A percentile compares a stretch with the other conserved stretches of the same genome.
These are phyloP conservation scores for Ceratocystis destructans DNA, from an alignment of 2,329 filamentous ascomycete species.

Conservation along the genomic window DNA sequence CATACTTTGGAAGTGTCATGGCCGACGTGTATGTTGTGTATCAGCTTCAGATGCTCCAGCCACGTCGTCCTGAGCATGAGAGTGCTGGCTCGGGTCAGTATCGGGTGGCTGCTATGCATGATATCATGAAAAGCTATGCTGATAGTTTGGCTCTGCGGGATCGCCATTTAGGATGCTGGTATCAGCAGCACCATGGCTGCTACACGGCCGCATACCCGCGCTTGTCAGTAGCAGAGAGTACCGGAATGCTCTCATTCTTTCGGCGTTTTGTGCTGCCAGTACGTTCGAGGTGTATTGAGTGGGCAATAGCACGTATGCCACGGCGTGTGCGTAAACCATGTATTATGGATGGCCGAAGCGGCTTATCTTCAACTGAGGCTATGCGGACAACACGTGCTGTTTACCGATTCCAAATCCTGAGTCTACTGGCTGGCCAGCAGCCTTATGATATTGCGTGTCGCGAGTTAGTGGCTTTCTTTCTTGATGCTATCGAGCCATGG, in stretches of 20 bases:
- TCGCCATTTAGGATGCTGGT: background rate
- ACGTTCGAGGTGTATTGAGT: conserved; percentile 2
- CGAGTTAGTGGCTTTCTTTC: conserved; percentile 3
- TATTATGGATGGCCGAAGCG: background rate
- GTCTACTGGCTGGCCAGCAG: conserved; percentile 5
- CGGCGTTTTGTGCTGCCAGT: conserved; percentile 13
- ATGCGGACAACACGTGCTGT: conserved; percentile 13
- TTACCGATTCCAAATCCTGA: conserved; percentile 17
- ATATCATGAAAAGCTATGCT: conserved; percentile 1
- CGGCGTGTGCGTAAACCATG: background rate
- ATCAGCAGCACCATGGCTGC: background rate
- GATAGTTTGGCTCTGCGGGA: background rate
- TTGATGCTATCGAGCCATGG: conserved; percentile 16
- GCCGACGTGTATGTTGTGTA: conserved; percentile 14
- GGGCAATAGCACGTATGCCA: conserved; percentile 13
- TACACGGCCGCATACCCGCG: background rate
- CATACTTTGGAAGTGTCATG: conserved; percentile 14
- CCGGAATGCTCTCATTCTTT: conserved; percentile 14
- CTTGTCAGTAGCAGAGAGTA: conserved; percentile 10
- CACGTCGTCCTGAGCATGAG: background rate
- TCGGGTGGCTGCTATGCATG: conserved; percentile 7
- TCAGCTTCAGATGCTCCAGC: conserved; percentile 16
- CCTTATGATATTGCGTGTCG: background rate
- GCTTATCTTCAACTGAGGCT: conserved; percentile 4
- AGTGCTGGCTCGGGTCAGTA: background rate